Conservation (phyloP, 371 early-diverging fungal genomes). For the Mucor indicus region DNA sequence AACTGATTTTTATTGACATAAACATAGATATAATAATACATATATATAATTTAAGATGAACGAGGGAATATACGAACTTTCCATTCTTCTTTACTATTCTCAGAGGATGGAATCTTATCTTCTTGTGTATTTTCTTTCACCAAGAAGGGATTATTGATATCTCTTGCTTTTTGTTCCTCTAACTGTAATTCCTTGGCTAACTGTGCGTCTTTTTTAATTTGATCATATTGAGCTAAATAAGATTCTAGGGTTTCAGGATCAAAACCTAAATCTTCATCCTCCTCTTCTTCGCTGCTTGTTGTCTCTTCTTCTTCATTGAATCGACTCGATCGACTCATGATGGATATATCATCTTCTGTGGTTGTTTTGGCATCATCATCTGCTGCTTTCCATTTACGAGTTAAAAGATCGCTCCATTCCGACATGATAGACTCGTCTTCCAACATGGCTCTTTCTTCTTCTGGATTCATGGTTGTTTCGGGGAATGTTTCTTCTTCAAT, state of each 20-base stretch:
- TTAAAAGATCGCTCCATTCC: slow-evolving; percentile 33
- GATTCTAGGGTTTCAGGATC: slow-evolving; percentile 16
- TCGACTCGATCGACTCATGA: slow-evolving; percentile 14
- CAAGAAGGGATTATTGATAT: slow-evolving; percentile 22
- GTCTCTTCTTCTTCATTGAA: slow-evolving; percentile 19
- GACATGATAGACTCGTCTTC: slow-evolving; percentile 30
- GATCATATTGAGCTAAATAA: slow-evolving; percentile 16
- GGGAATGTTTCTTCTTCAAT: slow-evolving; percentile 2
- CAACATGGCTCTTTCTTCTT: slow-evolving; percentile 27
- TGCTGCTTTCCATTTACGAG: slow-evolving; percentile 29
- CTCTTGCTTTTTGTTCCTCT: slow-evolving; percentile 18
- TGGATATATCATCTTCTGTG: slow-evolving; percentile 9
- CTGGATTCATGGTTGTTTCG: slow-evolving; percentile 13
- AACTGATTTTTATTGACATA: too few relatives aligned
- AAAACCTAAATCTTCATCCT: slow-evolving; percentile 10
- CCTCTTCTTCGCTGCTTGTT: background rate
- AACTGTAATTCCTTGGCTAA: slow-evolving; percentile 16
- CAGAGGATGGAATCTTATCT: background rate
- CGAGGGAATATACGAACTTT: too few relatives aligned
- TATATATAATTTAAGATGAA: too few relatives aligned
- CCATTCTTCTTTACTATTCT: slow-evolving; percentile 13
- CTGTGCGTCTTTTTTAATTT: slow-evolving; percentile 24
- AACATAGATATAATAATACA: too few relatives aligned
- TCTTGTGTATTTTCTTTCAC: background rate
- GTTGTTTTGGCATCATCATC: slow-evolving; percentile 1